Evolutionary conservation across 148 eudicot species (phyloP).

Genomic region (Arbutus unedo): DNA sequence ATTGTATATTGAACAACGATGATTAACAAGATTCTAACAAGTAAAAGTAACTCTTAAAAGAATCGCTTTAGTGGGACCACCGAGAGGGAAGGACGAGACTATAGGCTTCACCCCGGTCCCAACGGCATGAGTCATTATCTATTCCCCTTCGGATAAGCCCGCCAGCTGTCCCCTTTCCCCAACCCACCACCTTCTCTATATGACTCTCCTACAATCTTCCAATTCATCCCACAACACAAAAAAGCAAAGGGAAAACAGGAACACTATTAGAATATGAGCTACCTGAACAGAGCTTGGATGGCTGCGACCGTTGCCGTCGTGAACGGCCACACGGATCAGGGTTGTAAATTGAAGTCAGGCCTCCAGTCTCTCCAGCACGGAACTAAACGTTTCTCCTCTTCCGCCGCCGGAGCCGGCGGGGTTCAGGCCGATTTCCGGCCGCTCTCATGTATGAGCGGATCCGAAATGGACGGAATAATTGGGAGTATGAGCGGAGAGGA

Average conservation of each 20-base stretch:
- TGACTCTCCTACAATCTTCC: background rate
- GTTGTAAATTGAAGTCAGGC: slow-evolving; percentile 44
- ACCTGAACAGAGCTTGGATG: slow-evolving; percentile 38
- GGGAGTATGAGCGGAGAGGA: slow-evolving; percentile 20
- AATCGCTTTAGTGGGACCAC: too few species aligned
- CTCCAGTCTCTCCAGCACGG: slow-evolving; percentile 27
- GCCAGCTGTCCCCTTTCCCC: too few species aligned
- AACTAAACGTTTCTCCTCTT: slow-evolving; percentile 13
- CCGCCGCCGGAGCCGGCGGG: slow-evolving; percentile 16
- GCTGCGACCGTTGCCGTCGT: slow-evolving; percentile 55
- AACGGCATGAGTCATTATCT: too few species aligned
- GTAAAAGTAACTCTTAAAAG: too few species aligned
- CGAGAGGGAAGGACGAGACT: too few species aligned
- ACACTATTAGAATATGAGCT: slow-evolving; percentile 17
- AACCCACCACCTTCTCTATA: background rate
- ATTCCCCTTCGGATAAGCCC: too few species aligned
- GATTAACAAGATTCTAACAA: too few species aligned
- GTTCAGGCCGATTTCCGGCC: slow-evolving; percentile 28
- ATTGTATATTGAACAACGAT: too few species aligned
- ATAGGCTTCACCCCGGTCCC: too few species aligned
- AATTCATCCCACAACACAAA: background rate
- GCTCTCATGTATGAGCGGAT: slow-evolving; percentile 7
- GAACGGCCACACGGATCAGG: slow-evolving; percentile 47
- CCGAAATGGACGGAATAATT: slow-evolving; percentile 6
- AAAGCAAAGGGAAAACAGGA: background rate